Percentiles rank a stretch among this genome's conserved stretches.
Conservation (phyloP, 2,329 filamentous ascomycete species). For the Neobulgaria alba region DNA sequence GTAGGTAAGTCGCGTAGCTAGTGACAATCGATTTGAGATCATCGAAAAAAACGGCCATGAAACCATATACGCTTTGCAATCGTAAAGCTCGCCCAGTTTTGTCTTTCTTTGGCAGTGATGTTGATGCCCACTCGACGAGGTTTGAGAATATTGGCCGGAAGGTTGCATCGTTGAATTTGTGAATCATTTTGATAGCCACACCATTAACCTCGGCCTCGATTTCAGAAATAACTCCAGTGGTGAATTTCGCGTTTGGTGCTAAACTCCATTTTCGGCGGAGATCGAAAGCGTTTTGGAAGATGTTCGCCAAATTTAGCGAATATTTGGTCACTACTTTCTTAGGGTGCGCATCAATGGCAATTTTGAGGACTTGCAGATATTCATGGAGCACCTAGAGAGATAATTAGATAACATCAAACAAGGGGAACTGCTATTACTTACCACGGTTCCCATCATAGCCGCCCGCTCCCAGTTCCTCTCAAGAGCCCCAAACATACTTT, state of each 20-base stretch:
- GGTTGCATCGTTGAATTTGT: constrained; percentile 89
- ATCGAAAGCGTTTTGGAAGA: constrained; percentile 54
- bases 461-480: constrained; percentile 64
- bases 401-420: no score
- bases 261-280: constrained; percentile 49
- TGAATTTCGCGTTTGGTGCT: constrained; percentile 35
- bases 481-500: constrained; percentile 65
- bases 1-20: constrained; percentile 75
- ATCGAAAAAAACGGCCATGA: constrained; percentile 71
- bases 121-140: constrained; percentile 72
- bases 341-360: constrained; percentile 65
- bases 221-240: constrained; percentile 41
- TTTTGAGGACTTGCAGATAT: constrained; percentile 59
- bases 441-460: constrained; percentile 50
- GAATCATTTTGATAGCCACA: constrained; percentile 78
- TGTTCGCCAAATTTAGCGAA: constrained; percentile 56
- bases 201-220: constrained; percentile 61
- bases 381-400: constrained; percentile 62
- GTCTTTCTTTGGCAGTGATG: constrained; percentile 54
- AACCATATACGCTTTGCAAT: constrained; percentile 70
- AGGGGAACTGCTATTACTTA: no score
- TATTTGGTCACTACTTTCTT: constrained; percentile 76
- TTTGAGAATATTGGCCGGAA: constrained; percentile 88
- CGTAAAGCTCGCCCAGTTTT: constrained; percentile 48
- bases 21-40: constrained; percentile 91